These are phyloP conservation scores for Penicillium sp. DNA, from an alignment of 2,329 filamentous ascomycete species.

Conservation along the genomic window DNA sequence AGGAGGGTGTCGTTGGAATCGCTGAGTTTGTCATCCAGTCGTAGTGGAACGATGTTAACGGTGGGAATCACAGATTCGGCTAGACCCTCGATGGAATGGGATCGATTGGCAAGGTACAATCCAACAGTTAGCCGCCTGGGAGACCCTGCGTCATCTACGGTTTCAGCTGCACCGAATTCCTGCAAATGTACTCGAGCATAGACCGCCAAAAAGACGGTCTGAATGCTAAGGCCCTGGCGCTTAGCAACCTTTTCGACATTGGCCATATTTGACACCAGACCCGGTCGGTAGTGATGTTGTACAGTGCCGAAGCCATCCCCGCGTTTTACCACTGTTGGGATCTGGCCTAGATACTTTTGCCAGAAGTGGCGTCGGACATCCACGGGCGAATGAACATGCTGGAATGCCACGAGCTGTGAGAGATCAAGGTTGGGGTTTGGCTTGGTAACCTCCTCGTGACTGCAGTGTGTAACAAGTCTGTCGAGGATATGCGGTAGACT, in stretches of 20 bases:
- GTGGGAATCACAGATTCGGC: constrained; percentile 64
- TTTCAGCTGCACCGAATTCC: constrained; percentile 15
- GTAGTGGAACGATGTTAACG: constrained; percentile 74
- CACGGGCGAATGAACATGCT: constrained; percentile 26
- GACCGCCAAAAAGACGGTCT: constrained; percentile 72
- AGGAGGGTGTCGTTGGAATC: constrained; percentile 39
- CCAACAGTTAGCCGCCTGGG: constrained; percentile 62
- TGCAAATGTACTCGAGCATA: constrained; percentile 58
- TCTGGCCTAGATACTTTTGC: constrained; percentile 39
- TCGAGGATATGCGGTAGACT: constrained; percentile 67
- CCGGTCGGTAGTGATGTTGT: constrained; percentile 48
- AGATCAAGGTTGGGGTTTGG: constrained; percentile 34
- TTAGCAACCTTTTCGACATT: constrained; percentile 48
- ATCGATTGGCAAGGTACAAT: constrained; percentile 79
- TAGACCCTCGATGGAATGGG: constrained; percentile 52
- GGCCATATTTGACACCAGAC: constrained; percentile 45
- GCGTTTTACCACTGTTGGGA: constrained; percentile 7
- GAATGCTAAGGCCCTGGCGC: constrained; percentile 62
- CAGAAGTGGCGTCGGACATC: constrained; percentile 46
- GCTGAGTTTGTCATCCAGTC: constrained; percentile 45
- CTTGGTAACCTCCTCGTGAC: constrained; percentile 14
- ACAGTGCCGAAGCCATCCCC: constrained; percentile 21
- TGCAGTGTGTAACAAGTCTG: constrained; percentile 50
- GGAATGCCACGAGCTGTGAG: constrained; percentile 44
- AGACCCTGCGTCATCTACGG: constrained; percentile 5